Conservation (phyloP, 441 rosid species). For the Biscutella auriculata region DNA sequence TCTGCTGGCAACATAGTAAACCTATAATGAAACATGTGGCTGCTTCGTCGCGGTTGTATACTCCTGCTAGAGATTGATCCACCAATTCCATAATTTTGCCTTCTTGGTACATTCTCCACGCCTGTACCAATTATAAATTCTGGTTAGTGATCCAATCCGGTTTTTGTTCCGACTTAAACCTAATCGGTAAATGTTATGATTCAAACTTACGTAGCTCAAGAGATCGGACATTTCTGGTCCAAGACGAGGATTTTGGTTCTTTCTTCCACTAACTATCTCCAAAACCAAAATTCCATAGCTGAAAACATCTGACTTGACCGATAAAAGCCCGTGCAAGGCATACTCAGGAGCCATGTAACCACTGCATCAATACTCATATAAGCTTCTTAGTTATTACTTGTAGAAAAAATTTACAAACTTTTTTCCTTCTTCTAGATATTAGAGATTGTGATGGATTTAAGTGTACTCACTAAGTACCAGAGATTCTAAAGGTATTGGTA, state of each 20-base stretch:
- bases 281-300: slow-evolving; percentile 71
- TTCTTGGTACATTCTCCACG: slow-evolving; percentile 53
- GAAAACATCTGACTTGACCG: slow-evolving; percentile 73
- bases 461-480: slow-evolving; percentile 73
- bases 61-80: slow-evolving; percentile 44
- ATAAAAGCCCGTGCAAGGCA: slow-evolving; percentile 69
- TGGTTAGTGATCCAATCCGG: background rate
- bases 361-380: slow-evolving; percentile 29
- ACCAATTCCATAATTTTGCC: slow-evolving; percentile 50
- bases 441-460: background rate
- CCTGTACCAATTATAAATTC: slow-evolving; percentile 25
- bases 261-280: slow-evolving; percentile 79
- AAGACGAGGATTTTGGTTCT: slow-evolving; percentile 40
- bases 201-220: slow-evolving; percentile 59
- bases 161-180: background rate
- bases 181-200: slow-evolving; percentile 5
- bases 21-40: slow-evolving; percentile 75
- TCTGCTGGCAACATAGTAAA: slow-evolving; percentile 70
- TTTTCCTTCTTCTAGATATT: background rate
- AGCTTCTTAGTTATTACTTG: background rate
- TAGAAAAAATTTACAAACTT: background rate
- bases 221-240: slow-evolving; percentile 51
- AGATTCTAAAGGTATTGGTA: slow-evolving; percentile 54
- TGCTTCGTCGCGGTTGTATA: slow-evolving; percentile 53
- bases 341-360: slow-evolving; percentile 96